Evolutionary conservation across 495 filamentous ascomycete genomes (phyloP).

Genomic region (Chaetomium tenue): DNA sequence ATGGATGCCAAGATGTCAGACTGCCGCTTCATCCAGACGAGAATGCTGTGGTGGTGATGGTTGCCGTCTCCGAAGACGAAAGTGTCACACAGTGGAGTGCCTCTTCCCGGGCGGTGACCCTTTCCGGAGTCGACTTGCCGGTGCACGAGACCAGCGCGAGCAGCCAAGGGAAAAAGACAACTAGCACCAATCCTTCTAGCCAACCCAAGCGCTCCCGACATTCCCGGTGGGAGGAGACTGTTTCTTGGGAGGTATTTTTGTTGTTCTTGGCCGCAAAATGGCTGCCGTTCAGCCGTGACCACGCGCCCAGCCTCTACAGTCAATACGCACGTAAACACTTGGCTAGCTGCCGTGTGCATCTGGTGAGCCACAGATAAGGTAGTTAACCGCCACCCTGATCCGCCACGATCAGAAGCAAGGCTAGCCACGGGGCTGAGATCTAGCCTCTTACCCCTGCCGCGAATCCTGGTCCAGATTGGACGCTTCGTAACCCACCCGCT

Average conservation of each 20-base stretch:
- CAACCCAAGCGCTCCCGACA: not conserved
- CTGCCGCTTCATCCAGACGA: slow-evolving; percentile 3
- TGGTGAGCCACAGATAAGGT: too few relatives aligned
- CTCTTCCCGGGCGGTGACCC: not conserved
- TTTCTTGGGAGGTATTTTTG: not conserved
- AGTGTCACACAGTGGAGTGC: not conserved
- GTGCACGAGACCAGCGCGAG: not conserved
- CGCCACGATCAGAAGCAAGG: not conserved
- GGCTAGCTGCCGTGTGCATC: too few relatives aligned
- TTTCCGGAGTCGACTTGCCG: not conserved
- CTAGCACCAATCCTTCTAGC: not conserved
- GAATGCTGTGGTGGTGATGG: not conserved
- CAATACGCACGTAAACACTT: too few relatives aligned
- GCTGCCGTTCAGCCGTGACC: not conserved
- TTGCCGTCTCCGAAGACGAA: not conserved
- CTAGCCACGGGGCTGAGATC: not conserved
- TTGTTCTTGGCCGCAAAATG: not conserved
- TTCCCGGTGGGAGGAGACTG: not conserved
- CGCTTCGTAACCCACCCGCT: not conserved
- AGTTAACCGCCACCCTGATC: not conserved
- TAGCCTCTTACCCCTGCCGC: not conserved
- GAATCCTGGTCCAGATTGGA: not conserved
- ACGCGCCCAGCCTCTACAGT: not conserved
- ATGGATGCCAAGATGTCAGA: slow-evolving; percentile 7
- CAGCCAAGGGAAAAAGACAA: not conserved